Conservation (phyloP, 192 early-diverging fungal species). For the Coemansia sp. region DNA sequence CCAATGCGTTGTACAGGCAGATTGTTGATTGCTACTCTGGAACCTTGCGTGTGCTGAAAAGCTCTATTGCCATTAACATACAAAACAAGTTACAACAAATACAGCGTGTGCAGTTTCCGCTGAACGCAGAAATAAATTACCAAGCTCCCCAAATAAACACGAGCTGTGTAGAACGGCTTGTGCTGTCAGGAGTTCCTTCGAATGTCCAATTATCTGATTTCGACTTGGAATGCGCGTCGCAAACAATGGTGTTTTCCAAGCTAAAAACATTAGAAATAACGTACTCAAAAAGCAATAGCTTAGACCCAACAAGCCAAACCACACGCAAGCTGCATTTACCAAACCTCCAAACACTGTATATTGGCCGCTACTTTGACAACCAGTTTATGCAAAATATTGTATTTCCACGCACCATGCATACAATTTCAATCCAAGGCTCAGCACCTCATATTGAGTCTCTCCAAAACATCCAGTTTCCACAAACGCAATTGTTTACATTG, state of each 20-base stretch:
- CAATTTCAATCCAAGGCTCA: not conserved
- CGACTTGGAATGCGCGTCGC: not conserved
- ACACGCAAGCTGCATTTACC: not conserved
- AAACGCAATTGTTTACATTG: not conserved
- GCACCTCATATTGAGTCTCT: not conserved
- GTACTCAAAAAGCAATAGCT: not conserved
- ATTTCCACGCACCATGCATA: not conserved
- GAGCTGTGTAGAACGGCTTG: not conserved
- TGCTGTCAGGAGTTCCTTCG: not conserved
- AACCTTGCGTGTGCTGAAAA: not conserved
- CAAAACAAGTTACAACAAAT: not conserved
- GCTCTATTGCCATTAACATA: not conserved
- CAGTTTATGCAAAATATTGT: not conserved
- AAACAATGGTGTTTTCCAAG: not conserved
- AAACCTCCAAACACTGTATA: not conserved
- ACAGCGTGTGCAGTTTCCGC: not conserved
- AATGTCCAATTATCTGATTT: not conserved
- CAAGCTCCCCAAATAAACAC: not conserved
- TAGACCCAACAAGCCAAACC: not conserved
- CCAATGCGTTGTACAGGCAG: not conserved
- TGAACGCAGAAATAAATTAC: not conserved
- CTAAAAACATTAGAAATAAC: not conserved
- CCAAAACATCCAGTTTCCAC: not conserved
- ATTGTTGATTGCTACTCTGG: not conserved
- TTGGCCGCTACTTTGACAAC: not conserved